phyloP scores from a whole-genome alignment of 352 stramenopile genomes.

The Phytophthora cajani region DNA sequence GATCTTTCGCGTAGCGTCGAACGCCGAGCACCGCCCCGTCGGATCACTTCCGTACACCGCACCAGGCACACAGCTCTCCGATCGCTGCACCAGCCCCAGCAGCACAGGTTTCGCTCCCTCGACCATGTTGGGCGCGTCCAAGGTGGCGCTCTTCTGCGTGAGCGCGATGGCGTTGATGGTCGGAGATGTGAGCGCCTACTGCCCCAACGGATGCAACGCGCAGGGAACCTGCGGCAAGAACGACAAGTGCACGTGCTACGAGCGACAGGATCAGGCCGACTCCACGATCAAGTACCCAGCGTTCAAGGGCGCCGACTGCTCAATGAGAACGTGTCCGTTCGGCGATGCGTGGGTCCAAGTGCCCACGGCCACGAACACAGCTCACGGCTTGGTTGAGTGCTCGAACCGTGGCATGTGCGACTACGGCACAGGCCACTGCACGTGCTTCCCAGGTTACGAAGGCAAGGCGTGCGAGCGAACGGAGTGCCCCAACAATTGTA shows the following conservation, averaged over 20 bases:
- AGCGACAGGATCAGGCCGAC: slow-evolving; percentile 59
- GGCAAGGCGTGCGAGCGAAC: slow-evolving; percentile 92
- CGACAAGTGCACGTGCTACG: slow-evolving; percentile 94
- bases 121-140: slow-evolving; percentile 53
- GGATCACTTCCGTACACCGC: slow-evolving; percentile 22
- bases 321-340: slow-evolving; percentile 76
- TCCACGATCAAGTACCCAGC: slow-evolving; percentile 49
- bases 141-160: slow-evolving; percentile 48
- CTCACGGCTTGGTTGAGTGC: slow-evolving; percentile 90
- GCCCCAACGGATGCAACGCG: slow-evolving; percentile 85
- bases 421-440: slow-evolving; percentile 89
- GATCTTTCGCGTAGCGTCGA: slow-evolving; percentile 23
- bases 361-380: slow-evolving; percentile 68
- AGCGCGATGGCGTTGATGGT: slow-evolving; percentile 40
- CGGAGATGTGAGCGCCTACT: slow-evolving; percentile 59
- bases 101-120: background rate
- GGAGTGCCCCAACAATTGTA: slow-evolving; percentile 96
- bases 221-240: slow-evolving; percentile 88
- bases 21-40: background rate
- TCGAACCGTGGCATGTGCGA: slow-evolving; percentile 95
- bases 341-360: slow-evolving; percentile 71
- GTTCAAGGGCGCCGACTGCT: slow-evolving; percentile 82
- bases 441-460: slow-evolving; percentile 91
- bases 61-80: slow-evolving; percentile 12
- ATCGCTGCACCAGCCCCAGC: background rate